Conservation (phyloP, 345 rosid genomes). For the Eucalyptus sp. region DNA sequence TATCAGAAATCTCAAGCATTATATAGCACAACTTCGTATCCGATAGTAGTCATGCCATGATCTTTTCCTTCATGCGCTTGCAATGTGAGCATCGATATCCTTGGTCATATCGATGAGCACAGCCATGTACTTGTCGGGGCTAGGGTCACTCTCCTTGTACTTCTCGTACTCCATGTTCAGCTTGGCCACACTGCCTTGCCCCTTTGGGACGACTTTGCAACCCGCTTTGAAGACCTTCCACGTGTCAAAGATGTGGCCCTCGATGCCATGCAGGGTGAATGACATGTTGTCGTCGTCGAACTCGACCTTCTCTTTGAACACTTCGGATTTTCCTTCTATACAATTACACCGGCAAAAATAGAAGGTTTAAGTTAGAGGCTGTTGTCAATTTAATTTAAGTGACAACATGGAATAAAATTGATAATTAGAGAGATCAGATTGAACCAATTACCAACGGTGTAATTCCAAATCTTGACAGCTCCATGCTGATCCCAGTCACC, state of each 20-base stretch:
- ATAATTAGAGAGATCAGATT: background rate
- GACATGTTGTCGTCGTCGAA: constrained; percentile 6
- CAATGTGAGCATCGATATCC: background rate
- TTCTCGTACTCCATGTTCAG: background rate
- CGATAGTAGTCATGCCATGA: background rate
- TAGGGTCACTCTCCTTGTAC: background rate
- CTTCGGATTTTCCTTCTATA: constrained; percentile 5
- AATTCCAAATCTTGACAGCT: background rate
- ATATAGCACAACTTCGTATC: background rate
- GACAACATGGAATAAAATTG: background rate
- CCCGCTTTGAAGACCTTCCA: constrained; percentile 2
- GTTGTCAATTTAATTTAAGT: background rate
- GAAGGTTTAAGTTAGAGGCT: background rate
- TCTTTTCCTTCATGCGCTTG: background rate
- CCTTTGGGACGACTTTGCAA: background rate
- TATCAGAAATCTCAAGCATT: background rate
- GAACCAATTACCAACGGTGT: background rate
- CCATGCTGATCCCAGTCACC: constrained; percentile 1
- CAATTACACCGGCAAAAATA: background rate
- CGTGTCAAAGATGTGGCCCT: constrained; percentile 5
- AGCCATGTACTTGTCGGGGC: background rate
- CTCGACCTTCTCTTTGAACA: constrained; percentile 6
- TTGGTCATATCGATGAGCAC: background rate
- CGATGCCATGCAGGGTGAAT: background rate
- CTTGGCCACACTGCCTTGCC: background rate